Conservation (phyloP, 148 eudicot species). For the Cornus florida region DNA sequence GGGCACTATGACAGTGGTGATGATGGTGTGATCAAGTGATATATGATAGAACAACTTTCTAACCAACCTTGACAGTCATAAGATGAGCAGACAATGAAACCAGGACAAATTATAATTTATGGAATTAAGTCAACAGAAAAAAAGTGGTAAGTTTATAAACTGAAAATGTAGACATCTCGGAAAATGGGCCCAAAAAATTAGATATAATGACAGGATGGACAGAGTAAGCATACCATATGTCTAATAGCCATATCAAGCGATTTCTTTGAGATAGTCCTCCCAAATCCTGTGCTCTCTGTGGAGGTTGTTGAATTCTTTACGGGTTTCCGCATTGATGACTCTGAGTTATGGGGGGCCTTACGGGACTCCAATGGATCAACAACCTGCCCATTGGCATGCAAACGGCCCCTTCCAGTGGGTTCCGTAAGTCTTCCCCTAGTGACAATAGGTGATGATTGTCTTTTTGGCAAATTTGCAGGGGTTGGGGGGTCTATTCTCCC, state of each 20-base stretch:
- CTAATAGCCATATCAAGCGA: conserved; percentile 94
- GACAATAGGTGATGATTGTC: conserved; percentile 73
- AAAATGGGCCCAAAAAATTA: neutral
- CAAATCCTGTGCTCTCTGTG: conserved; percentile 67
- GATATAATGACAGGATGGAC: neutral
- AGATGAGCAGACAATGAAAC: neutral
- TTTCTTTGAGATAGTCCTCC: conserved; percentile 90
- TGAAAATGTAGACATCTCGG: conserved; percentile 6
- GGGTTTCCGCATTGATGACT: conserved; percentile 58
- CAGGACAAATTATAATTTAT: neutral
- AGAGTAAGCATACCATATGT: conserved; percentile 66
- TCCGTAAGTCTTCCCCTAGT: conserved; percentile 71
- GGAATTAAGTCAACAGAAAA: neutral
- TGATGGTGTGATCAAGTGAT: neutral
- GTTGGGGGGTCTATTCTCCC: conserved; percentile 50
- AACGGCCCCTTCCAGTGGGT: conserved; percentile 53
- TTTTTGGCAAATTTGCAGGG: conserved; percentile 47
- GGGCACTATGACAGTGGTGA: neutral
- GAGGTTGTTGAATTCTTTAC: conserved; percentile 49
- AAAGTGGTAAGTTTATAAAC: neutral
- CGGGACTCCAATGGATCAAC: conserved; percentile 50
- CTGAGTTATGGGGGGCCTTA: conserved; percentile 52
- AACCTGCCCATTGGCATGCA: conserved; percentile 49
- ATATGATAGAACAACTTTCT: neutral
- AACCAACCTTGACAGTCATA: neutral